Percentiles rank a stretch among this genome's conserved stretches.
phyloP scores from a whole-genome alignment of 305 asterid genomes.

The Nicotiana rustica region DNA sequence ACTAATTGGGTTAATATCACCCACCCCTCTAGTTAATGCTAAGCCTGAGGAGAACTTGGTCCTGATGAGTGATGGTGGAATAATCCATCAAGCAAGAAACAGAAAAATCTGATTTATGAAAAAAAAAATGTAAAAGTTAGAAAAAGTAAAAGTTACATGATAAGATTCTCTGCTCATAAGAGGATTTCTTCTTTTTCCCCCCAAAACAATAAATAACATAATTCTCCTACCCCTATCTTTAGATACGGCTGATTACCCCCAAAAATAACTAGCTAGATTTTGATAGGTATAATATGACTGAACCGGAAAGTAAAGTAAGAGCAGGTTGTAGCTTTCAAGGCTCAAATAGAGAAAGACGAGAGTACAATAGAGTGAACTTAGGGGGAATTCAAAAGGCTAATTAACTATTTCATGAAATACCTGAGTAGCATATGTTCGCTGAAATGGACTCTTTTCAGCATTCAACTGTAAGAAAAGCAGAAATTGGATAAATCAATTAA shows the following conservation, averaged over 20 bases:
- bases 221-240: constrained; percentile 18
- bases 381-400: background rate
- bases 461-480: constrained; percentile 51
- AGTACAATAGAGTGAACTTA: background rate
- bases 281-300: background rate
- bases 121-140: background rate
- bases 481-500: constrained; percentile 26
- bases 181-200: background rate
- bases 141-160: background rate
- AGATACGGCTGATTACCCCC: constrained; percentile 2
- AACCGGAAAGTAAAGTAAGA: constrained; percentile 16
- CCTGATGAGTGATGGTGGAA: background rate
- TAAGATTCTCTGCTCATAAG: constrained; percentile 3
- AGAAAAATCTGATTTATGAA: constrained; percentile 12
- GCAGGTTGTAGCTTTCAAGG: background rate
- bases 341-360: background rate
- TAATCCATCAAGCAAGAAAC: constrained; percentile 24
- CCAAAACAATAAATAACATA: constrained; percentile 27
- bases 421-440: constrained; percentile 65
- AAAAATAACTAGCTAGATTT: constrained; percentile 16
- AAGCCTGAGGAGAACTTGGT: constrained; percentile 14
- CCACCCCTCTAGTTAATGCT: background rate
- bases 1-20: background rate
- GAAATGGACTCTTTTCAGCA: constrained; percentile 64
- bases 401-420: constrained; percentile 37